Conservation (phyloP, 2,329 filamentous ascomycete genomes). For the Fusarium nurragi region DNA sequence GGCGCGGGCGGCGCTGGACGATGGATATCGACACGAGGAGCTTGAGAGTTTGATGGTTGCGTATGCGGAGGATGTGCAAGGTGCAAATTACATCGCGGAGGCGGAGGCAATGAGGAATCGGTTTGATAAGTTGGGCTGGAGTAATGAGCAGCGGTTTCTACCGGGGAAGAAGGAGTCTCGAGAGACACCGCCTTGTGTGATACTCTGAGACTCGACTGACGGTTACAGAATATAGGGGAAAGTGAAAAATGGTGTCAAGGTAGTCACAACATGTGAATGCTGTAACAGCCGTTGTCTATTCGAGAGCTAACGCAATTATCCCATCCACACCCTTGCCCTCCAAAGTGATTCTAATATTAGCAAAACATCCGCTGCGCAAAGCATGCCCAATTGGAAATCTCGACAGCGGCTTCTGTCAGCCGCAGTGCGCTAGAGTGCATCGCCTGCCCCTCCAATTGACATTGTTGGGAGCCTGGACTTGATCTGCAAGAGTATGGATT, state of each 20-base stretch:
- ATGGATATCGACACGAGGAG: slow-evolving; percentile 17
- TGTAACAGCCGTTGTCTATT: too few species aligned
- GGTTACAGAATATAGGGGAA: too few species aligned
- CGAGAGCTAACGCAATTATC: neutral
- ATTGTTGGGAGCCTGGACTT: neutral
- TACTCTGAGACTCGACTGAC: neutral
- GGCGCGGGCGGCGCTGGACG: slow-evolving; percentile 11
- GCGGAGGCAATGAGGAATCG: slow-evolving; percentile 4
- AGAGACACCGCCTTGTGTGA: slow-evolving; percentile 3
- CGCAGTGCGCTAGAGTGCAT: slow-evolving; percentile 12
- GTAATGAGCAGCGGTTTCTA: neutral
- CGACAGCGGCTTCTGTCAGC: slow-evolving; percentile 21
- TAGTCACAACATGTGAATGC: too few species aligned
- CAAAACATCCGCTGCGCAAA: slow-evolving; percentile 2
- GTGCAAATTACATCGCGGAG: slow-evolving; percentile 9
- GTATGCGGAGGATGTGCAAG: slow-evolving; percentile 14
- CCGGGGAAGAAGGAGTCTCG: neutral
- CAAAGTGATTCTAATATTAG: neutral
- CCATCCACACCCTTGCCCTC: neutral
- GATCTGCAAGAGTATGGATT: neutral
- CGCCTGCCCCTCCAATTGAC: slow-evolving; percentile 23
- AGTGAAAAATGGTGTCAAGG: too few species aligned
- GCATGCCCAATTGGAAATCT: slow-evolving; percentile 6
- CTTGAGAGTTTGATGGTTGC: slow-evolving; percentile 7
- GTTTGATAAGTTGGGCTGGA: slow-evolving; percentile 9